Base-by-base conservation (phyloP, 179 eudicot species). In the Spinacia oleracea region DNA sequence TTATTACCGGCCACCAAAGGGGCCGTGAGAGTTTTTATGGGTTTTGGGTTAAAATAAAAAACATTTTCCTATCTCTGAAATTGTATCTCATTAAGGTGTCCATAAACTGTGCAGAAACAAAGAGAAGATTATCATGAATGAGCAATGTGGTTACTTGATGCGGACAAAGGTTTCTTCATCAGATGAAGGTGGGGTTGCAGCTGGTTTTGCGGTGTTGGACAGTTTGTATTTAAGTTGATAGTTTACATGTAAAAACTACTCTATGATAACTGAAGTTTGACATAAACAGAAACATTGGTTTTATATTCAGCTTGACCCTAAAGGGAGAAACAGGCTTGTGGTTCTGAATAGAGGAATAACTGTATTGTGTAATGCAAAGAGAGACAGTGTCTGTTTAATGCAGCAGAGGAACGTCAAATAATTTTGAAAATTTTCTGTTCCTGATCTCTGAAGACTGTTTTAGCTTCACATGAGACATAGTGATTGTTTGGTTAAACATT, bases 141-240 rank as follows among this genome's bases (percentile, higher is more conserved):
- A 91, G 78, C 86, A 89, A 58, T 78, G 88, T 65, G 99, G 99
- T 40, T 91, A 96, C 83, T 82, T 96, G 89, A 89, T 93, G 99
- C 90, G 99, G 55, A 96, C 99, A 21, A 96, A 96, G 85, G 96
- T 90, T 1, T 88, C 98, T 65, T 90, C 99, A 31, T 96, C 99
- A 51, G 85, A 96, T 51, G 99, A 96, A 71, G 99, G 99, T 27
- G 99, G 99, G 6, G 99, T 96, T 83, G 98, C 96, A 31, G 98
- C 99, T 71, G 99, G 99, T 62, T 93, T 89, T 78, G 99, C 98
- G 16, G 98, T 96, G 80, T 84, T 96, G 79, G 98, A 96, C 81
- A 90, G 99, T 85, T 66, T 96, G 45, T 96, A 92, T 85, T 75
- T 93, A 84, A 82, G 80, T 74, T 92, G 86, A 90, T 59, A 35